Evolutionary conservation across 495 filamentous ascomycete genomes (phyloP), one percentile per base, ranked within the genome.

Genomic region (Pyronema domesticum): DNA sequence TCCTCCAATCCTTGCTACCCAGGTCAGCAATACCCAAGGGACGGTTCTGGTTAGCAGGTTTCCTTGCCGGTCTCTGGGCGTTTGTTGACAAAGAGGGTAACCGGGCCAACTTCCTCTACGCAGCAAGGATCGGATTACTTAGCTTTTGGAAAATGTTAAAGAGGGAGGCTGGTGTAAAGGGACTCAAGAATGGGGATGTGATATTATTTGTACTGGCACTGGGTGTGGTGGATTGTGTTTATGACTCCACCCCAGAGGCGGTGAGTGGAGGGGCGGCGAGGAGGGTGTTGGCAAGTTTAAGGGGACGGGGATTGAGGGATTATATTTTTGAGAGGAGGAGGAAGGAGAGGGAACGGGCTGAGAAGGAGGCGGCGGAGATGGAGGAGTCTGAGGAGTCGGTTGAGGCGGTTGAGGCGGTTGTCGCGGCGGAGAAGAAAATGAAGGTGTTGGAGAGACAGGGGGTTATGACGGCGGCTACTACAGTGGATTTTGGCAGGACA

Each of bases 81-180:
- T 79, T 83, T 64, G 67, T 94, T 10, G 76, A 83, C 58, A 70
- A 77, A 19, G 69, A 71, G 13, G 72, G 76, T 46, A 83, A 81
- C 39, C 64, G 81, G 7, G 68, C 69, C 3, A 76, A 79, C 53
- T 85, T 84, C 66, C 57, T 94, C 58, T 86, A 87, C 58, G 77
- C 77, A 43, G 79, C 81, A 54, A 74, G 88, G 17, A 64, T 80
- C 7, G 85, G 82, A 39, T 69, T 94, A 34, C 83, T 94, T 61
- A 82, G 76, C 37, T 65, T 85, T 43, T 96, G 86, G 86, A 94
- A 94, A 72, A 83, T 94, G 0, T 85, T 88, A 9, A 77, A 80
- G 46, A 96, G 96, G 76, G 73, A 80, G 36, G 76, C 84, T 3
- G 80, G 81, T 73, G 93, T 89, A 84, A 78, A 73, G 52, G 84